phyloP scores from a whole-genome alignment of 768 basidiomycete species.

The Agaricus subrufescens region DNA sequence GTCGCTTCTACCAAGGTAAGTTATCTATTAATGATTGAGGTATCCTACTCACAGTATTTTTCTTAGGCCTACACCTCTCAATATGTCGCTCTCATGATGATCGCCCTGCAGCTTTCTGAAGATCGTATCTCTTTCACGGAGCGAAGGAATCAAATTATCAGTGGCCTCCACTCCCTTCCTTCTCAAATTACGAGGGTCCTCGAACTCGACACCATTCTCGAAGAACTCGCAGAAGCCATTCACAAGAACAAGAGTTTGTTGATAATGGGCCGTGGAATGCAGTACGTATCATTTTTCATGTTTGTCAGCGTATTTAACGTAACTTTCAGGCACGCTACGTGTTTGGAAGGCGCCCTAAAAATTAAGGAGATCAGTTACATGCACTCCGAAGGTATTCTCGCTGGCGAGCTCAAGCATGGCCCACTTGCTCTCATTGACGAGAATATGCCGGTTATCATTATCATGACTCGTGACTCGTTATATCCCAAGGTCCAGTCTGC shows the following conservation, averaged over 20 bases:
- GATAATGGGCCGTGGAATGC: slow-evolving; percentile 97
- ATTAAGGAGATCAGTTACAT: slow-evolving; percentile 99
- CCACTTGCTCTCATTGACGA: slow-evolving; percentile 97
- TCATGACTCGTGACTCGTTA: slow-evolving; percentile 98
- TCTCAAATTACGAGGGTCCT: slow-evolving; percentile 85
- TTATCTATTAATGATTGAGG: background rate
- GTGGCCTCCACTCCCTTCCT: slow-evolving; percentile 88
- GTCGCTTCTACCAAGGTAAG: slow-evolving; percentile 95
- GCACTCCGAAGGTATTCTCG: slow-evolving; percentile 87
- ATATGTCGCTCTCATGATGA: slow-evolving; percentile 97
- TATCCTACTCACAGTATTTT: slow-evolving; percentile 5
- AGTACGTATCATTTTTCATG: slow-evolving; percentile 44
- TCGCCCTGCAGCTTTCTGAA: slow-evolving; percentile 97
- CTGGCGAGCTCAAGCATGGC: slow-evolving; percentile 98
- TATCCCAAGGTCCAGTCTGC: slow-evolving; percentile 99
- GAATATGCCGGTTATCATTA: slow-evolving; percentile 97
- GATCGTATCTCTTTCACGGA: slow-evolving; percentile 92
- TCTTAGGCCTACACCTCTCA: slow-evolving; percentile 93
- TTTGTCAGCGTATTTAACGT: background rate
- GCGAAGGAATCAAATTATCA: slow-evolving; percentile 90
- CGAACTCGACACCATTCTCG: slow-evolving; percentile 67
- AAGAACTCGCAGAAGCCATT: slow-evolving; percentile 80
- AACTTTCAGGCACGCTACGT: slow-evolving; percentile 75
- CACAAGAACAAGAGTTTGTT: slow-evolving; percentile 82
- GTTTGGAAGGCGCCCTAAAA: slow-evolving; percentile 96